phyloP scores from a whole-genome alignment of 164 flowering plant species.

The Magnolia sinica region DNA sequence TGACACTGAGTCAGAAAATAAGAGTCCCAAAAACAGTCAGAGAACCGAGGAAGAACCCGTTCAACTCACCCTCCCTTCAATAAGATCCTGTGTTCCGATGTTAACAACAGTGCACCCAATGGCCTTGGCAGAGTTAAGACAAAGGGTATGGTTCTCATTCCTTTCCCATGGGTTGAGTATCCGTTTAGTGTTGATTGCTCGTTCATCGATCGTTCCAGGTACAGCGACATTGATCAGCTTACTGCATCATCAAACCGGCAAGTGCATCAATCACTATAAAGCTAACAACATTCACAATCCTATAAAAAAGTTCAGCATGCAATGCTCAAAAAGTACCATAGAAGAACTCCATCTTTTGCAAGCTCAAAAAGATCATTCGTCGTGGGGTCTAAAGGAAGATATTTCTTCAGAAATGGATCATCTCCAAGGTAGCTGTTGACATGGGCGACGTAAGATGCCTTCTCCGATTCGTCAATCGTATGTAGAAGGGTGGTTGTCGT shows the following conservation, averaged over 20 bases:
- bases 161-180: slow-evolving; percentile 92
- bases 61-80: slow-evolving; percentile 84
- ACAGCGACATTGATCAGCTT: slow-evolving; percentile 95
- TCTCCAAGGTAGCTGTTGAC: slow-evolving; percentile 84
- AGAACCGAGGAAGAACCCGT: not conserved
- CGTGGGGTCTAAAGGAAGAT: slow-evolving; percentile 71
- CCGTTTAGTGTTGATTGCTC: slow-evolving; percentile 81
- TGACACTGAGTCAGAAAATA: not conserved
- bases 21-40: not conserved
- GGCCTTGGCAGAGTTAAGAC: slow-evolving; percentile 95
- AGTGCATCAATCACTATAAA: not conserved
- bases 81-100: slow-evolving; percentile 86
- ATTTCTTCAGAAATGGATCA: slow-evolving; percentile 71
- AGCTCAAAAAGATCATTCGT: slow-evolving; percentile 71
- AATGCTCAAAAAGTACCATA: slow-evolving; percentile 51
- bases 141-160: slow-evolving; percentile 91
- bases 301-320: not conserved
- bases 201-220: slow-evolving; percentile 92
- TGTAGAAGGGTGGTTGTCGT: slow-evolving; percentile 76
- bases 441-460: slow-evolving; percentile 72
- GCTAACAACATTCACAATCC: not conserved
- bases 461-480: slow-evolving; percentile 78
- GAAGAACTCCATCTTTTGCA: slow-evolving; percentile 86
- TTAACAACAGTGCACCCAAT: slow-evolving; percentile 97
- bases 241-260: slow-evolving; percentile 37